phyloP scores from a whole-genome alignment of 257 asterid genomes.

The Nicotiana paniculata region DNA sequence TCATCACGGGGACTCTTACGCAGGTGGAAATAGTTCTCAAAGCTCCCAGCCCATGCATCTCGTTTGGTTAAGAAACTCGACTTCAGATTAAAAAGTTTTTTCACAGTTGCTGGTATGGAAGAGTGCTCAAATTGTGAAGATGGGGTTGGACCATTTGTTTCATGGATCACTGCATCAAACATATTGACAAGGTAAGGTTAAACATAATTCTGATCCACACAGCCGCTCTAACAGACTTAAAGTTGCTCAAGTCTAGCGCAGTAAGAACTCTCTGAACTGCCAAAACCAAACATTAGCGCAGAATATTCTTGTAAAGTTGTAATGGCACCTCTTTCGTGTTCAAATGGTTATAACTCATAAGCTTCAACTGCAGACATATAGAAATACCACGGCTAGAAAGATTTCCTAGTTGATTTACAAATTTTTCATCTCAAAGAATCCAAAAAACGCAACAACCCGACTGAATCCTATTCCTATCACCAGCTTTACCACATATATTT shows the following conservation, averaged over 20 bases:
- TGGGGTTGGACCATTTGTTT: conserved; percentile 83
- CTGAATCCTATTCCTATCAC: neutral
- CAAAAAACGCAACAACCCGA: neutral
- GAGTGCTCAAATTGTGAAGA: conserved; percentile 88
- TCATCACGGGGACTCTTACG: conserved; percentile 86
- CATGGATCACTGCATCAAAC: conserved; percentile 70
- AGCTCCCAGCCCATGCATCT: conserved; percentile 98
- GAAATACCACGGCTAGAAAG: neutral
- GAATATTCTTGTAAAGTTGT: neutral
- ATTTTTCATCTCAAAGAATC: neutral
- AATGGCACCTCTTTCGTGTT: neutral
- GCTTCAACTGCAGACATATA: neutral
- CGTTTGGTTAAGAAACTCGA: conserved; percentile 88
- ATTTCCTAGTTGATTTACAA: neutral
- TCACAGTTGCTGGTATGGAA: conserved; percentile 90
- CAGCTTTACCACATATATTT: neutral
- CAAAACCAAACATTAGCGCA: neutral
- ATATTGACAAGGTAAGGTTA: conserved; percentile 2
- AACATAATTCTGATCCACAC: neutral
- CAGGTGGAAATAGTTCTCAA: conserved; percentile 54
- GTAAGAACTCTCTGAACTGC: neutral
- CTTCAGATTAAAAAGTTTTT: conserved; percentile 71
- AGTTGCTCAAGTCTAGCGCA: neutral
- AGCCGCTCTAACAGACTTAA: neutral
- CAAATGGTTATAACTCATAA: neutral